phyloP scores from a whole-genome alignment of 768 basidiomycete genomes.

The Termitomyces sp. region DNA sequence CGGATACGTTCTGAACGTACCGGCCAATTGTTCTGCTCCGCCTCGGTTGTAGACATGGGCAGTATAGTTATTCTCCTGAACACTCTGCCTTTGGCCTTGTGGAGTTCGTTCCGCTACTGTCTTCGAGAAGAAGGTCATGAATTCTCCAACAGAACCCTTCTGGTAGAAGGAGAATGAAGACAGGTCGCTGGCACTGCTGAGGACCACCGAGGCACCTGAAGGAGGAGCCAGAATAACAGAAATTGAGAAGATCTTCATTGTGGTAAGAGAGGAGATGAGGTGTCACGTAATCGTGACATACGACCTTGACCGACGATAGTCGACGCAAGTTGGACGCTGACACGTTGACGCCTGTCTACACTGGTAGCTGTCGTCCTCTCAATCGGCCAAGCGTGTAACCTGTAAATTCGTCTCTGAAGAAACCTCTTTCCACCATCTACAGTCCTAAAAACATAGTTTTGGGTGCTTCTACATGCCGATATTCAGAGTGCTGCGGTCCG shows the following conservation, averaged over 20 bases:
- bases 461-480: background rate
- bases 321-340: no score
- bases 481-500: background rate
- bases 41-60: slow-evolving; percentile 94
- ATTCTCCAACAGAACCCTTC: slow-evolving; percentile 82
- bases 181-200: slow-evolving; percentile 74
- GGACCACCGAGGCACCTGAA: slow-evolving; percentile 58
- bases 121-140: slow-evolving; percentile 91
- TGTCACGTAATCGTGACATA: slow-evolving; percentile 16
- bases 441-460: background rate
- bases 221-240: slow-evolving; percentile 70
- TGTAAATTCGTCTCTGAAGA: background rate
- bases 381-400: no score
- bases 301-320: background rate
- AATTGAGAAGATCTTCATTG: slow-evolving; percentile 87
- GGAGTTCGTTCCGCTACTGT: slow-evolving; percentile 88
- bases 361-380: no score
- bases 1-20: slow-evolving; percentile 38
- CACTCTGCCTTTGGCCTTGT: slow-evolving; percentile 87
- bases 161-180: slow-evolving; percentile 95
- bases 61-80: slow-evolving; percentile 91
- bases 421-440: background rate
- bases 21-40: slow-evolving; percentile 81
- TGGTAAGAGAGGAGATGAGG: slow-evolving; percentile 20
- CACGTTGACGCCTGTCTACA: no score